Evolutionary conservation across 768 basidiomycete species (phyloP), one percentile per base, ranked within the genome.

Genomic region (Cyathus striatus): DNA sequence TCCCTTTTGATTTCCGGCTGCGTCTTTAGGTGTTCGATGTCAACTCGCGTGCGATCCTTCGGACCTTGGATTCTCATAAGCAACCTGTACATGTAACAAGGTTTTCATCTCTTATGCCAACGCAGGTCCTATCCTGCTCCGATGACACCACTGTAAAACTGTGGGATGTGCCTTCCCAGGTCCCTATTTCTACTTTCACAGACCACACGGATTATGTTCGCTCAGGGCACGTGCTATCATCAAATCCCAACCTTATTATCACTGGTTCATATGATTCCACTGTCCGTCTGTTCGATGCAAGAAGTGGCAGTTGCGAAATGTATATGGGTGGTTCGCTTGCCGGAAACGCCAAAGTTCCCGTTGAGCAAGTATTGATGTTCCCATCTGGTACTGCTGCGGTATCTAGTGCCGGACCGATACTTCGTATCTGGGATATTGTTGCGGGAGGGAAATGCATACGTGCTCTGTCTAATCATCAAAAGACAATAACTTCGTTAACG

Each of bases 381-480:
- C 90, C 93, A 0, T 86, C 88, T n/a, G 86, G 84, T 4, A 90
- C 89, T 1, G 73, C 86, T 38, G 91, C 82, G 0, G 54, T 98
- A 20, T 90, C 92, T 5, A 78, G 90, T 4, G 84, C 93, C 7
- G 96, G 95, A 0, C 90, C 95, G 1, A 94, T 98, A 46, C 68
- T 98, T 40, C 80, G 92, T 17, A 82, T 91, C 3, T 99, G 96
- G 94, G 96, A 99, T 63, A 67, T 99, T 40, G 83, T 94, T 16
- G 87, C 89, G 0, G 91, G 91, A 10, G 91, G 90, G 12, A 80
- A 85, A 34, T 97, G 95, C 63, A 75, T 87, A 3, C 79, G 88
- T 37, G 95, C 96, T 7, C 59, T 98, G 49, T 95, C 92, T 25
- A 98, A 98, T 66, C 96, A 99, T 59, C 95, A 98, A 65, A 99